These are phyloP conservation scores for Umbilicaria muhlenbergii DNA, from an alignment of 495 filamentous ascomycete species.

Conservation along the genomic window DNA sequence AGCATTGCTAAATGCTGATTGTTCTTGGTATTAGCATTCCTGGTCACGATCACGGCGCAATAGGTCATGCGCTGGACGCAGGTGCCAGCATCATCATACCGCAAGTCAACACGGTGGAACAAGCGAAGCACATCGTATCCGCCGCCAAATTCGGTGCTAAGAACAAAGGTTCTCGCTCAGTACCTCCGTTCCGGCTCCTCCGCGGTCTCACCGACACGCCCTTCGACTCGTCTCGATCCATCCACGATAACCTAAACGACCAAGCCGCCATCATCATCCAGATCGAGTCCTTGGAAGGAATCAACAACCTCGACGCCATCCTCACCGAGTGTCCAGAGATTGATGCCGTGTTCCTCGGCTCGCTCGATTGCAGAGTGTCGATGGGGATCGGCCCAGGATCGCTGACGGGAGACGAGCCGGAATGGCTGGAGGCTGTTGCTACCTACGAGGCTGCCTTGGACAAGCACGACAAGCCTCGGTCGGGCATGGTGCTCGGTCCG, in stretches of 20 bases:
- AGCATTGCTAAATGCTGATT: background rate
- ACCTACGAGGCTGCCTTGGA: constrained; percentile 18
- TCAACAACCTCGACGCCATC: constrained; percentile 37
- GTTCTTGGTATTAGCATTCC: constrained; percentile 16
- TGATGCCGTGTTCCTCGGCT: constrained; percentile 29
- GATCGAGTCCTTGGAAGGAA: constrained; percentile 35
- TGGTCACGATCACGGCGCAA: constrained; percentile 29
- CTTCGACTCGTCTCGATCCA: constrained; percentile 12
- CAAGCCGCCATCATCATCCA: constrained; percentile 31
- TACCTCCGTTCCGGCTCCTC: constrained; percentile 24
- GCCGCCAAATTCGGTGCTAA: constrained; percentile 30
- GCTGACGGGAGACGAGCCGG: constrained; percentile 18
- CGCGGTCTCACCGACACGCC: constrained; percentile 19
- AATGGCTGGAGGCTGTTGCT: constrained; percentile 21
- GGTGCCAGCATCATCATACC: constrained; percentile 29
- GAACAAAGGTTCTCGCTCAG: constrained; percentile 24
- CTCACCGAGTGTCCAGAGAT: constrained; percentile 26
- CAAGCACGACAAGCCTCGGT: constrained; percentile 27
- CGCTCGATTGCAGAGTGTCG: constrained; percentile 23
- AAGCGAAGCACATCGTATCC: constrained; percentile 27
- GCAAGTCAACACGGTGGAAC: constrained; percentile 30
- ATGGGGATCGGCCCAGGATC: constrained; percentile 22
- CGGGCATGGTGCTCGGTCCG: constrained; percentile 9
- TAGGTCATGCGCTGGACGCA: constrained; percentile 31
- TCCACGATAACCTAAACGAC: constrained; percentile 24